Conservation (phyloP, 2,329 filamentous ascomycete species). For the Escovopsis sp. region DNA sequence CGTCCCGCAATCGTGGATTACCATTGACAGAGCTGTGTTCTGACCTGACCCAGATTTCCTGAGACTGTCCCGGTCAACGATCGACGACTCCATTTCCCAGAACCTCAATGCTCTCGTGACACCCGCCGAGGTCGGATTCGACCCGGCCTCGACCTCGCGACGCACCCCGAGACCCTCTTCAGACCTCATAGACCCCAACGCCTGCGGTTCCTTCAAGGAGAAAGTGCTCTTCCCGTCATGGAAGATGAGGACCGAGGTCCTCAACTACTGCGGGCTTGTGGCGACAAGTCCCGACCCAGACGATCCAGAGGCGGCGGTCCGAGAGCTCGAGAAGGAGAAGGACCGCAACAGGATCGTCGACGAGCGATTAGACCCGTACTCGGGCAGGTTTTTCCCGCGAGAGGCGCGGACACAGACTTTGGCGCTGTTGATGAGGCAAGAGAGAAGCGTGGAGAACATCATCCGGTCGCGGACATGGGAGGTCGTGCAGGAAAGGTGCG, state of each 20-base stretch:
- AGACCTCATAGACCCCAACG: constrained; percentile 40
- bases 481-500: constrained; percentile 62
- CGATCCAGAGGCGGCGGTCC: constrained; percentile 60
- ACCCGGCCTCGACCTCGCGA: constrained; percentile 60
- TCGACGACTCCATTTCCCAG: constrained; percentile 88
- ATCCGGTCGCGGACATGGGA: constrained; percentile 73
- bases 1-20: background rate
- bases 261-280: constrained; percentile 80
- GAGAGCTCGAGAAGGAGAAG: constrained; percentile 54
- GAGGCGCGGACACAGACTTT: constrained; percentile 72
- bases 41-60: constrained; percentile 57
- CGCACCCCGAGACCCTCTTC: constrained; percentile 37
- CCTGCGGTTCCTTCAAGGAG: constrained; percentile 61
- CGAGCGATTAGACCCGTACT: constrained; percentile 87
- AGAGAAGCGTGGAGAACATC: constrained; percentile 63
- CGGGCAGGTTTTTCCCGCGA: constrained; percentile 61
- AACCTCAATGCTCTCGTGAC: constrained; percentile 82
- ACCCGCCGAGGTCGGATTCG: constrained; percentile 57
- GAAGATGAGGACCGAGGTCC: constrained; percentile 66
- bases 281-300: constrained; percentile 77
- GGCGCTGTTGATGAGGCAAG: constrained; percentile 57
- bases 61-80: constrained; percentile 63
- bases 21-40: background rate
- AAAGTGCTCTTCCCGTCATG: constrained; percentile 76
- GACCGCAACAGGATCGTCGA: constrained; percentile 64